phyloP scores from a whole-genome alignment of 495 filamentous ascomycete genomes.

The Neurospora sp. region DNA sequence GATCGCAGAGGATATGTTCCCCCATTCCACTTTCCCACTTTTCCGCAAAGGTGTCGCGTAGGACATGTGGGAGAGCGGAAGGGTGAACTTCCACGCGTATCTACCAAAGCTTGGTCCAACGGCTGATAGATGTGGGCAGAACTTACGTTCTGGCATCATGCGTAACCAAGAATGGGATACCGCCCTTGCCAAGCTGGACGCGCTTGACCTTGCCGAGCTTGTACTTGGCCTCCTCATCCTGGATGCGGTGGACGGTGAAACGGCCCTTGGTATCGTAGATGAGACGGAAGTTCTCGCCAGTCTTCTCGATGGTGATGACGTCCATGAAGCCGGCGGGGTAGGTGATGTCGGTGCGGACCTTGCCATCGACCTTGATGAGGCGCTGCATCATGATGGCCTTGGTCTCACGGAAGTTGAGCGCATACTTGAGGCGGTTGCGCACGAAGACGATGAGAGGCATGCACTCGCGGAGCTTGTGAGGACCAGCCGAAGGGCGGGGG shows the following conservation, averaged over 20 bases:
- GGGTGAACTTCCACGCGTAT: constrained; percentile 29
- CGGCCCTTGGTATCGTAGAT: constrained; percentile 99
- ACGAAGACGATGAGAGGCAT: constrained; percentile 99
- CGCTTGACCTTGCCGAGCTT: constrained; percentile 99
- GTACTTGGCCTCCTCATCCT: constrained; percentile 94
- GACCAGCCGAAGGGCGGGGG: constrained; percentile 89
- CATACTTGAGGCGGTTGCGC: constrained; percentile 98
- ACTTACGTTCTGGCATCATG: constrained; percentile 99
- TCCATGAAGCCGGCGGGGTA: constrained; percentile 99
- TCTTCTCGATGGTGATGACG: constrained; percentile 98
- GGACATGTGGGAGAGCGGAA: constrained; percentile 3
- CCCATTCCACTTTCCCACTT: not conserved
- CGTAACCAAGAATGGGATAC: constrained; percentile 99
- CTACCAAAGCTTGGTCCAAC: constrained; percentile 98
- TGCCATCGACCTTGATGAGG: constrained; percentile 97
- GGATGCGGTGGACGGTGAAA: constrained; percentile 99
- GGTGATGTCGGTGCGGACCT: constrained; percentile 97
- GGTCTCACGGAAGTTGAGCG: constrained; percentile 93
- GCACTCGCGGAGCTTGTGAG: constrained; percentile 98
- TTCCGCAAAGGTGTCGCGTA: not conserved
- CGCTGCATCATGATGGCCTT: constrained; percentile 99
- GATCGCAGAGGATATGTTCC: not conserved
- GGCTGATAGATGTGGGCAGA: constrained; percentile 92
- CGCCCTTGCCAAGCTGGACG: constrained; percentile 96
- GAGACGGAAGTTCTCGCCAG: constrained; percentile 98